phyloP scores from a whole-genome alignment of 768 basidiomycete species.

The Tylopilus plumbeoviolaceoides region DNA sequence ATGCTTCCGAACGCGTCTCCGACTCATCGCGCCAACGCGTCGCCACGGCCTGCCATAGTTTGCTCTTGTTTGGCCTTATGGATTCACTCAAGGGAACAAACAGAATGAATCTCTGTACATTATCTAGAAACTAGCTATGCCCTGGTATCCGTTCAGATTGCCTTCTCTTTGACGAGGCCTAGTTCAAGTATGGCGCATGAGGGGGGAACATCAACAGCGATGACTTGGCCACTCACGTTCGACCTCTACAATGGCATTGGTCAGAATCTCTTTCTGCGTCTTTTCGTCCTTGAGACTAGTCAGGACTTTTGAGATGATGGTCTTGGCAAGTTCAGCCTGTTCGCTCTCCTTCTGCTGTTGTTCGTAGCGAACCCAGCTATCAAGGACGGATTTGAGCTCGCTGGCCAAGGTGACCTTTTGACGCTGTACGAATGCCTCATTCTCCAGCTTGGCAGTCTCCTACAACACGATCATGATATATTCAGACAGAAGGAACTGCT shows the following conservation, averaged over 20 bases:
- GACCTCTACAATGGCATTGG: slow-evolving; percentile 78
- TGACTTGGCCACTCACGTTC: slow-evolving; percentile 68
- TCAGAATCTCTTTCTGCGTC: slow-evolving; percentile 80
- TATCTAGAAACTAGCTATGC: slow-evolving; percentile 27
- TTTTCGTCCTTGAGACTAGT: slow-evolving; percentile 82
- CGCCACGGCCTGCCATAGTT: slow-evolving; percentile 27
- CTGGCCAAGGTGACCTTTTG: slow-evolving; percentile 84
- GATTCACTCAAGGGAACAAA: background rate
- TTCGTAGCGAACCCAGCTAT: slow-evolving; percentile 98
- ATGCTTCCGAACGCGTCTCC: slow-evolving; percentile 16
- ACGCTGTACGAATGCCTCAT: slow-evolving; percentile 82
- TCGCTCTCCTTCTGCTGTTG: slow-evolving; percentile 96
- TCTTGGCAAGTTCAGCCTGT: slow-evolving; percentile 86
- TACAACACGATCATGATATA: slow-evolving; percentile 24
- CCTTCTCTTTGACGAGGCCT: slow-evolving; percentile 92
- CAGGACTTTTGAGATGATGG: slow-evolving; percentile 85
- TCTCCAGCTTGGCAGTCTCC: slow-evolving; percentile 92
- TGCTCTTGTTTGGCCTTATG: slow-evolving; percentile 22
- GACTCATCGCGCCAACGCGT: slow-evolving; percentile 26
- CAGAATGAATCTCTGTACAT: slow-evolving; percentile 14
- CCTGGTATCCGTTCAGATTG: slow-evolving; percentile 53
- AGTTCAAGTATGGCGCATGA: slow-evolving; percentile 6
- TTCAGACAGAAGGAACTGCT: background rate
- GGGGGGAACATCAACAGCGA: background rate
- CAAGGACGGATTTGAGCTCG: slow-evolving; percentile 92